A percentile compares a stretch with the other conserved stretches of the same genome.
phyloP scores from a whole-genome alignment of 371 early-diverging fungal genomes.

The Paramicrosporidium saccamoebae region DNA sequence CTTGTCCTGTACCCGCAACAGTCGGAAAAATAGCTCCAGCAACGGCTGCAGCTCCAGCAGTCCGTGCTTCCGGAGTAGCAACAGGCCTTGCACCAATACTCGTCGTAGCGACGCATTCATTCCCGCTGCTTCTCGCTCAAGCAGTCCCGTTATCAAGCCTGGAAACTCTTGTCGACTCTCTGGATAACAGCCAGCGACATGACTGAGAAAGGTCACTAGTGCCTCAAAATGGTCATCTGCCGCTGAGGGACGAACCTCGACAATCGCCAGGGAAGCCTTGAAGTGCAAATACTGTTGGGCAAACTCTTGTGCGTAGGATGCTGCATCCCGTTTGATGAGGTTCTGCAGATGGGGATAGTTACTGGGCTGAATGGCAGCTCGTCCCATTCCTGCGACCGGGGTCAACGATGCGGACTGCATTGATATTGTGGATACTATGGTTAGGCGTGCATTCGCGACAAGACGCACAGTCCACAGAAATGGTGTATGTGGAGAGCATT shows the following conservation, averaged over 20 bases:
- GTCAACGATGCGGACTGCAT: no score
- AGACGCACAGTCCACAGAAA: no score
- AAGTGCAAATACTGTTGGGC: constrained; percentile 65
- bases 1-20: constrained; percentile 75
- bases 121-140: constrained; percentile 32
- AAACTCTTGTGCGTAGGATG: constrained; percentile 72
- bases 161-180: constrained; percentile 38
- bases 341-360: constrained; percentile 90
- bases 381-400: no score
- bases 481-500: no score
- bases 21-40: constrained; percentile 61
- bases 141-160: constrained; percentile 33
- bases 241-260: constrained; percentile 51
- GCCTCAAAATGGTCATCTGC: constrained; percentile 45
- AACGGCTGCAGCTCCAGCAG: constrained; percentile 4
- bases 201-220: constrained; percentile 49
- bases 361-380: constrained; percentile 26
- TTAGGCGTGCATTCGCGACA: no score
- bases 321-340: constrained; percentile 66
- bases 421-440: no score
- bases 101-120: constrained; percentile 46
- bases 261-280: constrained; percentile 44
- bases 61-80: constrained; percentile 52
- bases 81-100: constrained; percentile 55
- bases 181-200: constrained; percentile 48